Percentiles rank a stretch among this genome's conserved stretches.
phyloP scores from a whole-genome alignment of 2,329 filamentous ascomycete species.

The Exophiala xenobiotica region DNA sequence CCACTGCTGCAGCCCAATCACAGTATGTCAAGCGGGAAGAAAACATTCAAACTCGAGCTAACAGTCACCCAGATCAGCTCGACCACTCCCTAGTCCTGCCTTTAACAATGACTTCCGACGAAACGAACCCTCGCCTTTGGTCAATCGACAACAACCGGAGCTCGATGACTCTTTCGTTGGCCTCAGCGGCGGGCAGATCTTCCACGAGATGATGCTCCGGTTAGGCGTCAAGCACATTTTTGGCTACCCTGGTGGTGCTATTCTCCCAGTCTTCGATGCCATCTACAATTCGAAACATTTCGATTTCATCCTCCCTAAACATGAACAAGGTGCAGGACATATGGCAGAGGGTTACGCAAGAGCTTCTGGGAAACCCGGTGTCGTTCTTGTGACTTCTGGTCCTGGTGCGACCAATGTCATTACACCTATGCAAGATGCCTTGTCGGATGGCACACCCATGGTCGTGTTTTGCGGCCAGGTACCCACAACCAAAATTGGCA shows the following conservation, averaged over 20 bases:
- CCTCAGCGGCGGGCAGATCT: slow-evolving; percentile 92
- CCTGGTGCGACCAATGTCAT: slow-evolving; percentile 96
- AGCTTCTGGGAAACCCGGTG: slow-evolving; percentile 88
- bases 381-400: slow-evolving; percentile 94
- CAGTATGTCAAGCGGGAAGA: slow-evolving; percentile 49
- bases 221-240: slow-evolving; percentile 91
- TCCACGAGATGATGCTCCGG: slow-evolving; percentile 98
- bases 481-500: slow-evolving; percentile 82
- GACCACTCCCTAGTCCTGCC: slow-evolving; percentile 63
- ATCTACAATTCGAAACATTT: slow-evolving; percentile 98
- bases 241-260: slow-evolving; percentile 91
- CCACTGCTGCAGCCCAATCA: slow-evolving; percentile 51
- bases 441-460: slow-evolving; percentile 93
- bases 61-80: slow-evolving; percentile 47
- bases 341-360: slow-evolving; percentile 98
- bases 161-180: slow-evolving; percentile 93
- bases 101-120: slow-evolving; percentile 55
- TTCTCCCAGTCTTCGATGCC: slow-evolving; percentile 96
- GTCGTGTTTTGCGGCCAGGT: slow-evolving; percentile 97
- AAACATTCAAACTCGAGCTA: slow-evolving; percentile 24
- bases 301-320: slow-evolving; percentile 89
- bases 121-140: slow-evolving; percentile 68
- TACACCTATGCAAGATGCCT: slow-evolving; percentile 92
- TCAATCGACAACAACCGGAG: slow-evolving; percentile 58
- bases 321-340: slow-evolving; percentile 97